These are phyloP conservation scores for Paecilomyces fulvus DNA, from an alignment of 2,329 filamentous ascomycete genomes.

Conservation along the genomic window DNA sequence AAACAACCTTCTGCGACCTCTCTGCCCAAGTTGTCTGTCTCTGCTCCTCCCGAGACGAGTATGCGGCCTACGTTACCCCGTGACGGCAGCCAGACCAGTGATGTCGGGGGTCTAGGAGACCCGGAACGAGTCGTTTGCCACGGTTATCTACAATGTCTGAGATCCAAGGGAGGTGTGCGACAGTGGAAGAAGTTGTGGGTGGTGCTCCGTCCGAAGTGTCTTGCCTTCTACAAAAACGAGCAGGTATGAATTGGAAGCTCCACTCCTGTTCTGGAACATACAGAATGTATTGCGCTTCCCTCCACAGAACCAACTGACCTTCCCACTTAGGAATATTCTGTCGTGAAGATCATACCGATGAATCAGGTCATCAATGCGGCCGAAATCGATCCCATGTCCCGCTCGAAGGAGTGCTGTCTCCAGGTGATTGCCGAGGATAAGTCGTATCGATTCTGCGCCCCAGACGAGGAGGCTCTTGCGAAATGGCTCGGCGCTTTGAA, in stretches of 20 bases:
- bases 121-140: slow-evolving; percentile 90
- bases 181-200: slow-evolving; percentile 96
- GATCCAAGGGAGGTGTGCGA: slow-evolving; percentile 68
- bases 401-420: slow-evolving; percentile 76
- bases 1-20: slow-evolving; percentile 21
- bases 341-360: slow-evolving; percentile 72
- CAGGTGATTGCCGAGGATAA: slow-evolving; percentile 93
- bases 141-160: slow-evolving; percentile 78
- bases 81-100: slow-evolving; percentile 58
- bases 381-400: slow-evolving; percentile 80
- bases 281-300: background rate
- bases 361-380: slow-evolving; percentile 77
- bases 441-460: slow-evolving; percentile 66
- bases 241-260: slow-evolving; percentile 23
- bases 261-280: background rate
- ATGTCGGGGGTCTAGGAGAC: slow-evolving; percentile 48
- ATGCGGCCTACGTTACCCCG: slow-evolving; percentile 29
- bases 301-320: background rate
- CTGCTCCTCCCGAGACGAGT: slow-evolving; percentile 18
- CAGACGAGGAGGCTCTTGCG: slow-evolving; percentile 72
- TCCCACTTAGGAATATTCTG: slow-evolving; percentile 64
- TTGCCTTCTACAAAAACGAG: slow-evolving; percentile 90
- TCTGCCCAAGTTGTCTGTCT: slow-evolving; percentile 19
- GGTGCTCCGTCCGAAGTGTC: slow-evolving; percentile 73
- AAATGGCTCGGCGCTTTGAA: slow-evolving; percentile 87